Base-by-base conservation (phyloP, 768 basidiomycete genomes). In the Cystofilobasidium macerans region DNA sequence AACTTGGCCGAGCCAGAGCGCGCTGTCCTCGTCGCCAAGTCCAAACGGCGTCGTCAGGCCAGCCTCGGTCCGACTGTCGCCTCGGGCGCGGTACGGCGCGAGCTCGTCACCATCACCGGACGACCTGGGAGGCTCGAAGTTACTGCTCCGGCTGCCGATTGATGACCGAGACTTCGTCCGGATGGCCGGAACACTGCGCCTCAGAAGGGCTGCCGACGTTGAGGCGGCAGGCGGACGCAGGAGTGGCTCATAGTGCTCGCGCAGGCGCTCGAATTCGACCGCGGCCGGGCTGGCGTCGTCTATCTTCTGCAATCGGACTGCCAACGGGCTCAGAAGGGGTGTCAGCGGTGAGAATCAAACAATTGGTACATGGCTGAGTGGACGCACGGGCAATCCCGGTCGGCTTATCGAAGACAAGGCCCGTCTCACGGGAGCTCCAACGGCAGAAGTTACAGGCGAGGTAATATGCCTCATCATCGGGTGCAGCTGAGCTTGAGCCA, bases 191-290 rank as follows among this genome's bases (percentile, higher is more conserved):
- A 67, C 40, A 32, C 45, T 59, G 22, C 65, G 58, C 26, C 40
- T 59, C 20, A 68, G n/a, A n/a, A n/a, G 57, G 1, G 67, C 67
- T 1, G 67, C 58, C 7, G 67, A 48, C 24, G 67, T 62, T 11
- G 67, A 61, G 12, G 58, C 43, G 35, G 71, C 67, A 16, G 67
- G 56, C 28, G 73, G 65, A 77, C 90, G 85, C 77, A 99, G 78
- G 79, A 89, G 88, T 63, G 90, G 88, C 75, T 98, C 95, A 79
- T 97, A 92, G 76, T 98, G 93, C 72, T 95, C 91, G 78, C 94
- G 94, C 71, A 99, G 77, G 68, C 86, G 83, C 71, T 99, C 95
- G 73, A 95, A 92, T 76, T 95, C 93, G 69, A 91, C 78, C 14
- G 84, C 82, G 65, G 89, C 90, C 13, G 87, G 84, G 0, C 86